A percentile compares a stretch with the other conserved stretches of the same genome.
phyloP scores from a whole-genome alignment of 1,139 yeast species.

The Scheffersomyces segobiensis region DNA sequence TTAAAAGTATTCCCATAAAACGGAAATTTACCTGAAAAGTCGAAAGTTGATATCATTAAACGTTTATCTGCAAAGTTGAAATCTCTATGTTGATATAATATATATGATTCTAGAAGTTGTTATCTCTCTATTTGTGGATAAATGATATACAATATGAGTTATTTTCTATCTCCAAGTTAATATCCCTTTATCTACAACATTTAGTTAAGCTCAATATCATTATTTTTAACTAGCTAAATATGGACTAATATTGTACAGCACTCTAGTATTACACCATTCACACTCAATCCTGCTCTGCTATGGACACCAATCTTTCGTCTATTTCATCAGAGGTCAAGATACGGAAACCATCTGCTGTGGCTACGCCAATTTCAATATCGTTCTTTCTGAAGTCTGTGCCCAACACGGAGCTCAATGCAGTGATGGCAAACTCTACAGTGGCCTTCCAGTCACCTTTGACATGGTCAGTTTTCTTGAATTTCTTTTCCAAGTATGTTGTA shows the following conservation, averaged over 20 bases:
- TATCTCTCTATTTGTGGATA: background rate
- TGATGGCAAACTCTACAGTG: conserved; percentile 87
- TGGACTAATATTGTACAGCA: background rate
- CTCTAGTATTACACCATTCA: background rate
- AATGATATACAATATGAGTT: background rate
- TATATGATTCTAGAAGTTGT: no score
- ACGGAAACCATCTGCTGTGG: conserved; percentile 68
- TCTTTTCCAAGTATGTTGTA: conserved; percentile 86
- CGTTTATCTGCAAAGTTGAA: no score
- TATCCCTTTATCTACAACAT: background rate
- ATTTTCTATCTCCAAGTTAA: background rate
- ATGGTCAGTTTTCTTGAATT: conserved; percentile 72
- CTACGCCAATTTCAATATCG: conserved; percentile 92
- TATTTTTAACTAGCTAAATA: background rate
- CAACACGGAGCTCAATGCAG: conserved; percentile 78
- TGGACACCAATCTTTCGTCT: conserved; percentile 88
- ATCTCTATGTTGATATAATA: no score
- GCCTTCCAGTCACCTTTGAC: conserved; percentile 86
- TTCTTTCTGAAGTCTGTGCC: conserved; percentile 93
- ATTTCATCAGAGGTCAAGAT: conserved; percentile 80
- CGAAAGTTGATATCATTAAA: no score
- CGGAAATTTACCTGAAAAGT: background rate
- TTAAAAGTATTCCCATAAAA: background rate
- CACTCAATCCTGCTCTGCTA: conserved; percentile 88
- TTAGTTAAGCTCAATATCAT: background rate